Conservation (phyloP, 2,329 filamentous ascomycete genomes). For the Aureobasidium sp. region DNA sequence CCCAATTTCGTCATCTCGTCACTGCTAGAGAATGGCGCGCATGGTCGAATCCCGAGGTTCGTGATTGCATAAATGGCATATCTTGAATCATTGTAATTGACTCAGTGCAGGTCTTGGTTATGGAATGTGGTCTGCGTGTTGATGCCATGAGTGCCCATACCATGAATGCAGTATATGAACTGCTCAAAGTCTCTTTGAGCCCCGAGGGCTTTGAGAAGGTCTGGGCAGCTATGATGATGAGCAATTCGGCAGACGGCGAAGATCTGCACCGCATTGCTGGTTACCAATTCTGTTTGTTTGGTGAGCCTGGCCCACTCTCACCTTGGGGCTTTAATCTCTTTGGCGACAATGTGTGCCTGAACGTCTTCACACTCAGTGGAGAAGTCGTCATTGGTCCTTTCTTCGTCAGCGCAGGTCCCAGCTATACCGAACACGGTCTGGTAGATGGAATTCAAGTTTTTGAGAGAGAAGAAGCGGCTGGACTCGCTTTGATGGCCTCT, state of each 20-base stretch:
- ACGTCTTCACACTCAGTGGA: constrained; percentile 56
- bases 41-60: constrained; percentile 58
- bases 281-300: constrained; percentile 69
- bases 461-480: constrained; percentile 55
- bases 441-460: constrained; percentile 56
- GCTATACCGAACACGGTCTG: constrained; percentile 25
- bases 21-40: constrained; percentile 66
- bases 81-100: neutral
- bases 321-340: constrained; percentile 71
- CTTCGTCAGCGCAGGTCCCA: constrained; percentile 62
- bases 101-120: constrained; percentile 48
- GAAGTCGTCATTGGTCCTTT: constrained; percentile 65
- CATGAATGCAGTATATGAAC: constrained; percentile 45
- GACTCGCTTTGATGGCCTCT: constrained; percentile 60
- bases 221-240: constrained; percentile 63
- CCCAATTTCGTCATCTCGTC: constrained; percentile 51
- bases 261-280: constrained; percentile 11
- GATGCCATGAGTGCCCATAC: constrained; percentile 50
- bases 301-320: constrained; percentile 46
- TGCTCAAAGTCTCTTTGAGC: constrained; percentile 55
- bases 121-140: constrained; percentile 57
- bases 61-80: neutral
- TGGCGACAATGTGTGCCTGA: constrained; percentile 69
- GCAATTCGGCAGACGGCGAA: constrained; percentile 49
- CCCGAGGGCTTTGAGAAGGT: constrained; percentile 65